A percentile compares a stretch with the other conserved stretches of the same genome.
phyloP scores from a whole-genome alignment of 495 filamentous ascomycete genomes.

The Aspergillus hancockii region DNA sequence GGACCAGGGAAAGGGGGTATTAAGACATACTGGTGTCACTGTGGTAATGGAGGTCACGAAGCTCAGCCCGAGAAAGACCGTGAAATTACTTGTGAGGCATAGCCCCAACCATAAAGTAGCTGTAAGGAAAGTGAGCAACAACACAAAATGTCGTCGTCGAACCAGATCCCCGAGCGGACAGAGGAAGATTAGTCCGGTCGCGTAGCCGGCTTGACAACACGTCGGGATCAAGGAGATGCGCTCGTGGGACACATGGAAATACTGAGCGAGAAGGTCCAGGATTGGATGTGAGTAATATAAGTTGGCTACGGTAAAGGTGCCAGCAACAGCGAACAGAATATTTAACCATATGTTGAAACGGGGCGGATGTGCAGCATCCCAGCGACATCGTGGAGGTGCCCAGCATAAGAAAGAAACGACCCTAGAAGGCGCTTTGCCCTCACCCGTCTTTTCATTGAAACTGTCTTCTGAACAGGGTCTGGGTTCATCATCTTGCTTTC shows the following conservation, averaged over 20 bases:
- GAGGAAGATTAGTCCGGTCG: conserved; percentile 69
- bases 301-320: conserved; percentile 51
- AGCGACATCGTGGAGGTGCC: too few species aligned
- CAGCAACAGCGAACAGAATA: too few species aligned
- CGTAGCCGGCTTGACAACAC: conserved; percentile 80
- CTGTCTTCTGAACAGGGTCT: too few species aligned
- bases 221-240: conserved; percentile 67
- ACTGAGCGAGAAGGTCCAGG: conserved; percentile 60
- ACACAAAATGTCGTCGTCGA: conserved; percentile 66
- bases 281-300: conserved; percentile 74
- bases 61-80: conserved; percentile 65
- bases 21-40: conserved; percentile 62
- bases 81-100: conserved; percentile 66
- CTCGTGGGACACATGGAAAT: conserved; percentile 62
- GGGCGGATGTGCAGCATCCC: too few species aligned
- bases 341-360: too few species aligned
- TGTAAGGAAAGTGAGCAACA: conserved; percentile 65
- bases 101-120: conserved; percentile 67
- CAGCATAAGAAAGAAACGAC: too few species aligned
- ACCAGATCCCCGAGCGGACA: conserved; percentile 81
- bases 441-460: too few species aligned
- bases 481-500: too few species aligned
- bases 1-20: too few species aligned
- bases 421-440: too few species aligned
- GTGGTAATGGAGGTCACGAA: conserved; percentile 74